Base-by-base conservation (phyloP, 805 yeast genomes). In the Ogataea nitratoaversa region DNA sequence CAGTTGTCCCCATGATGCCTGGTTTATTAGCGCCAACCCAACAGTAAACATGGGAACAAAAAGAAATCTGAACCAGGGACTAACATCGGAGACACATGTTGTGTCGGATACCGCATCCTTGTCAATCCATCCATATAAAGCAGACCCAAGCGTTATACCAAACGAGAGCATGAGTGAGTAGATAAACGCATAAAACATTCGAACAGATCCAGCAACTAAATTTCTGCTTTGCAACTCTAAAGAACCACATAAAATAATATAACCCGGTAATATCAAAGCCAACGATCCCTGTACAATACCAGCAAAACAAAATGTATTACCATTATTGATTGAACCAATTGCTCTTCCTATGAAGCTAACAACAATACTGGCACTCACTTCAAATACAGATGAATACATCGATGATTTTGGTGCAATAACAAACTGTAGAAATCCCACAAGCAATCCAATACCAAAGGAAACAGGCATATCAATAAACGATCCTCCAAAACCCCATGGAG, bases 101-200 rank as follows among this genome's bases (percentile, higher is more conserved):
- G 84, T 76, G 14, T 69, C 71, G 16, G 79, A 75, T 0, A 85
- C 81, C 2, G 95, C 95, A 47, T 70, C 62, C n/a, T 67, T 58
- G 53, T 90, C 95, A 40, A 88, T 84, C 97, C 97, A 91, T 4
- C 98, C 98, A 57, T 86, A 91, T 30, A 91, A 67, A 0, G 95
- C 95, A 5, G 96, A 86, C 1, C 98, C 98, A 41, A 91, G 66
- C 0, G 97, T 89, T 48, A 91, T 86, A 32, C 98, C 98, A 64
- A 91, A 91, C 8, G 96, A 93, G 37, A 90, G 70, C 64, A 90
- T 88, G 48, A 90, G 63, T 3, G 97, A 89, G 58, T 91, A 91
- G 34, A 91, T 88, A 51, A 90, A 82, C 8, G 98, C 97, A 62
- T 91, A 91, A 59, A 91, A 90, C 97, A 91, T 91, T 59, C 98